Evolutionary conservation across 768 basidiomycete genomes (phyloP).

Genomic region (Clitopilus hobsonii): DNA sequence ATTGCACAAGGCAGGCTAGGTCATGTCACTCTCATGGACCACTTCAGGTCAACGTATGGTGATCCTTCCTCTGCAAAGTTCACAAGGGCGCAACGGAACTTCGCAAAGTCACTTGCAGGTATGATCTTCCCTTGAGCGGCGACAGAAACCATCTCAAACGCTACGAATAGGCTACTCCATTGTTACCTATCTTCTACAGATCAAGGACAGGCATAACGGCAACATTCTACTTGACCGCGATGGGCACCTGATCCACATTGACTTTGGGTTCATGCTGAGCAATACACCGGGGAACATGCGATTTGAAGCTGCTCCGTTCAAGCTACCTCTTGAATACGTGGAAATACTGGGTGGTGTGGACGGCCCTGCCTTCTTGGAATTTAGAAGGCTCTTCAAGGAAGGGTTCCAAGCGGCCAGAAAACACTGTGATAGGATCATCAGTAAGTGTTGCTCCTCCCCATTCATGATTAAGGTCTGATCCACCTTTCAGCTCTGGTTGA

Average conservation of each 20-base stretch:
- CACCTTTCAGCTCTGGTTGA: constrained; percentile 65
- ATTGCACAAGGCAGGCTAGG: constrained; percentile 76
- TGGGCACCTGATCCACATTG: constrained; percentile 94
- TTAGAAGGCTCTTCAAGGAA: constrained; percentile 82
- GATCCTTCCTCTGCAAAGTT: constrained; percentile 85
- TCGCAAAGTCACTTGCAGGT: constrained; percentile 90
- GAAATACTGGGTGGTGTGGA: constrained; percentile 90
- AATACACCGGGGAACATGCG: constrained; percentile 97
- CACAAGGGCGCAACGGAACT: constrained; percentile 86
- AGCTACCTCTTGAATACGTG: constrained; percentile 90
- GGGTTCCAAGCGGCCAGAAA: constrained; percentile 93
- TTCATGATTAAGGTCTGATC: constrained; percentile 2
- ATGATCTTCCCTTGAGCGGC: constrained; percentile 9
- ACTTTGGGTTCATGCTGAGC: constrained; percentile 97
- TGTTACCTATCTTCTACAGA: constrained; percentile 93
- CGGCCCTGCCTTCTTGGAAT: constrained; percentile 73
- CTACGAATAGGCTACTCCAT: constrained; percentile 79
- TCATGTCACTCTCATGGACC: constrained; percentile 87
- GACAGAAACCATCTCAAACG: background rate
- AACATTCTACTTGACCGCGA: constrained; percentile 96
- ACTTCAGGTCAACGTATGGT: constrained; percentile 92
- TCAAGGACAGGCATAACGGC: constrained; percentile 98
- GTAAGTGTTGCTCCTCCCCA: constrained; percentile 35
- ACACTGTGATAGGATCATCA: constrained; percentile 94
- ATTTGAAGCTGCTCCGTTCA: constrained; percentile 99